Evolutionary conservation across 768 basidiomycete genomes (phyloP), one percentile per base, ranked within the genome.

Genomic region (Lactifluus pinguis): DNA sequence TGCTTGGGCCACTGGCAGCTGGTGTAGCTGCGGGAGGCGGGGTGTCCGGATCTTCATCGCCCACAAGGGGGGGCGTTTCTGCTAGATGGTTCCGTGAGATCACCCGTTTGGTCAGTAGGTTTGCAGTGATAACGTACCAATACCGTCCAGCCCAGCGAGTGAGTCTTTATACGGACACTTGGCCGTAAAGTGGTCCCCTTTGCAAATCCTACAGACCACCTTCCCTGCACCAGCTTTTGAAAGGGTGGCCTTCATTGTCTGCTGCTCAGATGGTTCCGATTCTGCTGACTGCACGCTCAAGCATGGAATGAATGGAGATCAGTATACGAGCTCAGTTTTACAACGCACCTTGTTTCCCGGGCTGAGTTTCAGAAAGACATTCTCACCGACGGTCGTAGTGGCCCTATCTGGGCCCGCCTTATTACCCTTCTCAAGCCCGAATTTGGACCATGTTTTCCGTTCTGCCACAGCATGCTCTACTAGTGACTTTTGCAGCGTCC

Each of bases 101-200:
- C 39, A 15, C 57, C 19, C 15, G 6, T 42, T 42, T 15, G 14
- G 60, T 59, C 29, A 49, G 57, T 15, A 45, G 29, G 41, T 48
- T 19, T n/a, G 17, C 32, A n/a, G 41, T 13, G 52, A 19, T 41
- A 34, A 71, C 76, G 55, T 68, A 80, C 85, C 85, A 5, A 76
- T 74, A 13, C 77, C 78, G 34, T 81, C 89, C 51, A 93, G 77
- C 4, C 83, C 88, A 10, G 85, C 86, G 14, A 99, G 81, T 9
- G 89, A 88, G 68, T 98, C 94, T 75, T 94, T 97, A 81, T 94
- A 95, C 6, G 97, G 97, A 80, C 97, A 98, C 73, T 95, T 94
- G 64, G 94, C 89, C 14, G 97, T 99, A 74, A 95, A 98, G 76
- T 98, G 97, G 65, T 89, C 89, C 55, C 95, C 97, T 71, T 95